These are phyloP conservation scores for Cardamine resedifolia DNA, from an alignment of 345 rosid species.

Conservation along the genomic window DNA sequence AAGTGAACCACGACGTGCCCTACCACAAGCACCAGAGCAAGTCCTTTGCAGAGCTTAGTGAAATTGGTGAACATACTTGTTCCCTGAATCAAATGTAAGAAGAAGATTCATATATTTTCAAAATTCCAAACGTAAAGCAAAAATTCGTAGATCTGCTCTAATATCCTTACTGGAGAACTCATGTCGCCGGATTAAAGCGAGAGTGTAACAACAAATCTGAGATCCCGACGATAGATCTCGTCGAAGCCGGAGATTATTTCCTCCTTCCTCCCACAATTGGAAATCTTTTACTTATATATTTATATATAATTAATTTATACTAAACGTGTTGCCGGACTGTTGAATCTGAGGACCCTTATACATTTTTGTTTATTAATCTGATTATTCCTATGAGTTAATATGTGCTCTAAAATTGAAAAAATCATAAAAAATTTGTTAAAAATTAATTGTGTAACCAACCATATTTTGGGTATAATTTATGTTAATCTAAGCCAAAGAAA, in stretches of 20 bases:
- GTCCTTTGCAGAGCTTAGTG: constrained; percentile 88
- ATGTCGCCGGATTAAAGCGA: constrained; percentile 30
- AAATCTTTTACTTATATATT: neutral
- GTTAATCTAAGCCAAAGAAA: no score
- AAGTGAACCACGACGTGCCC: constrained; percentile 83
- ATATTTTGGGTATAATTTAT: no score
- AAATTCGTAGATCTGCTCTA: constrained; percentile 23
- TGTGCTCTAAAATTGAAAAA: no score
- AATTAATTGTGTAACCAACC: no score
- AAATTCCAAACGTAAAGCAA: neutral
- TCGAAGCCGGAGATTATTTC: constrained; percentile 22
- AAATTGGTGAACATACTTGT: constrained; percentile 63
- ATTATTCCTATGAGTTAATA: no score
- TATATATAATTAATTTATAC: neutral
- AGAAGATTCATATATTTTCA: neutral
- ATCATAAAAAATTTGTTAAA: no score
- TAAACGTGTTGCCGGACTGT: constrained; percentile 17
- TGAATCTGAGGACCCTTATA: neutral
- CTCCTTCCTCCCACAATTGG: constrained; percentile 11
- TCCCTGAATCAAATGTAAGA: constrained; percentile 45
- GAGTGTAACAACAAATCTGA: constrained; percentile 32
- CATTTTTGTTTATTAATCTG: neutral
- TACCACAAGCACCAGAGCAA: constrained; percentile 69
- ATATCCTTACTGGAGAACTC: constrained; percentile 49
- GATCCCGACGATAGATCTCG: constrained; percentile 32